phyloP scores from a whole-genome alignment of 306 rosid genomes.

The Rosa lucieae region DNA sequence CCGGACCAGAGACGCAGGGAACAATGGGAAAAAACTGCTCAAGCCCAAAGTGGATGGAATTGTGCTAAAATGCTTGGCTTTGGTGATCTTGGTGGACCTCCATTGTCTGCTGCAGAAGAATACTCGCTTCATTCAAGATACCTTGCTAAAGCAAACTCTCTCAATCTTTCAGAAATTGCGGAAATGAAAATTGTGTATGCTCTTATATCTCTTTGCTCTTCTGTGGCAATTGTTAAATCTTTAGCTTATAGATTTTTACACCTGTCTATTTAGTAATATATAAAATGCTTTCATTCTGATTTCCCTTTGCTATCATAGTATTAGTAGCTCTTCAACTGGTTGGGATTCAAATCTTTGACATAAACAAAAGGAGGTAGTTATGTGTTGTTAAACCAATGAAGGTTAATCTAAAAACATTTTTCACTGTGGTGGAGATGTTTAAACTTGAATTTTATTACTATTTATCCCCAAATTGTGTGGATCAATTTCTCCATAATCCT shows the following conservation, averaged over 20 bases:
- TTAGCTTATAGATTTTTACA: background rate
- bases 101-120: slow-evolving; percentile 87
- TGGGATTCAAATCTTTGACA: background rate
- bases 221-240: background rate
- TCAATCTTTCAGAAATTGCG: slow-evolving; percentile 87
- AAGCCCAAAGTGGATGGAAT: slow-evolving; percentile 84
- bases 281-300: background rate
- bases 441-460: background rate
- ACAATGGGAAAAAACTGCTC: slow-evolving; percentile 97
- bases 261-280: background rate
- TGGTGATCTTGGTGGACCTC: slow-evolving; percentile 83
- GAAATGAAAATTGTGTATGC: slow-evolving; percentile 96
- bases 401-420: background rate
- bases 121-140: slow-evolving; percentile 95
- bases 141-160: slow-evolving; percentile 93
- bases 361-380: background rate
- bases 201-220: slow-evolving; percentile 20
- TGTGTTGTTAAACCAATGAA: background rate
- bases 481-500: background rate
- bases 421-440: background rate
- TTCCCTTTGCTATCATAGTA: background rate
- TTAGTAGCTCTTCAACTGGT: background rate
- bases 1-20: slow-evolving; percentile 96
- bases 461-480: background rate
- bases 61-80: slow-evolving; percentile 80